A percentile compares a stretch with the other conserved stretches of the same genome.
phyloP scores from a whole-genome alignment of 352 stramenopile species.

The Albugo candida region DNA sequence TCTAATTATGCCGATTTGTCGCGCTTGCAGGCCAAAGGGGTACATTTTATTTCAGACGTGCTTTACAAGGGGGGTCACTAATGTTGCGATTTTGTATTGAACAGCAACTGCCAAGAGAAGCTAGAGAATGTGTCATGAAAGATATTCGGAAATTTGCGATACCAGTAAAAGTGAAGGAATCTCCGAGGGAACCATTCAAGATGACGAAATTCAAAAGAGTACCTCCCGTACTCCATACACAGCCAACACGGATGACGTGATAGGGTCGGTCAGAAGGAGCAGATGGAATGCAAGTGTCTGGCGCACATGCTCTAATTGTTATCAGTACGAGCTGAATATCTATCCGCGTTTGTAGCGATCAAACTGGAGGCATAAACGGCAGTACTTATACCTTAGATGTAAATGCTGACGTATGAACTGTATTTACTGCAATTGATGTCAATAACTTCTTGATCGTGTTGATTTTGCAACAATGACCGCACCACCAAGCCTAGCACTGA shows the following conservation, averaged over 20 bases:
- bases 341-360: neutral
- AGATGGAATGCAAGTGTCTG: no score
- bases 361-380: neutral
- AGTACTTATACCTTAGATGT: neutral
- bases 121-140: conserved; percentile 37
- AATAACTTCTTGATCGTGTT: no score
- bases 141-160: conserved; percentile 32
- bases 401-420: neutral
- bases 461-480: no score
- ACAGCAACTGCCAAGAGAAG: conserved; percentile 50
- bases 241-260: conserved; percentile 11
- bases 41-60: conserved; percentile 6
- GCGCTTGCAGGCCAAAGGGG: conserved; percentile 62
- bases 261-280: no score
- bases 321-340: neutral
- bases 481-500: no score
- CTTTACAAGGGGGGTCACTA: neutral
- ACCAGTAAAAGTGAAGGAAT: conserved; percentile 7
- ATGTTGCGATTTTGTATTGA: conserved; percentile 17
- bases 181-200: conserved; percentile 42
- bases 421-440: neutral
- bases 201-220: conserved; percentile 79
- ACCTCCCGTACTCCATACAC: conserved; percentile 36
- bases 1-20: conserved; percentile 56
- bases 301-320: conserved; percentile 3